These are phyloP conservation scores for Hanseniaspora thailandica DNA, from an alignment of 805 yeast species.

Conservation along the genomic window DNA sequence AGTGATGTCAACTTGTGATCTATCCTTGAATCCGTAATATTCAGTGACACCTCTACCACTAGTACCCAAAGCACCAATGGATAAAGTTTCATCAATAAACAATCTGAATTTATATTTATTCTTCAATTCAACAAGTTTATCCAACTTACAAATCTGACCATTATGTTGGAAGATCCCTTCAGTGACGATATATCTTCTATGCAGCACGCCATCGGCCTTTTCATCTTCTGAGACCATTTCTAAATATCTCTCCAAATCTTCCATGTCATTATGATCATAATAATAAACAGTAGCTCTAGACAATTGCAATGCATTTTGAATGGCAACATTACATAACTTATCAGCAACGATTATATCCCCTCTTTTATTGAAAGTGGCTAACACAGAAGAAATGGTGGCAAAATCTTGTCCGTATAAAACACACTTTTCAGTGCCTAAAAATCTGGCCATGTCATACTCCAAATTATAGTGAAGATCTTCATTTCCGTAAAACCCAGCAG, in stretches of 20 bases:
- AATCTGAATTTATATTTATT: slow-evolving; percentile 73
- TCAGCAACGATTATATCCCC: slow-evolving; percentile 90
- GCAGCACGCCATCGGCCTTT: slow-evolving; percentile 51
- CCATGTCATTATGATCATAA: slow-evolving; percentile 80
- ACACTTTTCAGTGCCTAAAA: slow-evolving; percentile 64
- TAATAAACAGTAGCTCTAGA: slow-evolving; percentile 68
- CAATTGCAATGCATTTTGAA: slow-evolving; percentile 79
- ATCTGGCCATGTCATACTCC: slow-evolving; percentile 63
- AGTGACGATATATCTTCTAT: slow-evolving; percentile 80
- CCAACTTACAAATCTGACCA: slow-evolving; percentile 70
- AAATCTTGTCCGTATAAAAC: slow-evolving; percentile 90
- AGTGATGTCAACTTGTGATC: slow-evolving; percentile 63
- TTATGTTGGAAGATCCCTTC: slow-evolving; percentile 76
- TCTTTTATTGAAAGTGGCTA: slow-evolving; percentile 88
- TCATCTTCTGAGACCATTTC: slow-evolving; percentile 48
- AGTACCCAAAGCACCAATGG: slow-evolving; percentile 75
- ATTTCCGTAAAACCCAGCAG: slow-evolving; percentile 93
- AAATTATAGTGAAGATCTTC: slow-evolving; percentile 79
- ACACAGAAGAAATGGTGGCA: slow-evolving; percentile 71
- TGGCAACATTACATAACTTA: slow-evolving; percentile 55
- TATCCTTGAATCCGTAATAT: slow-evolving; percentile 52
- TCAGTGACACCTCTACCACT: slow-evolving; percentile 82
- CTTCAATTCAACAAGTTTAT: slow-evolving; percentile 59
- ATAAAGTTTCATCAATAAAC: slow-evolving; percentile 74
- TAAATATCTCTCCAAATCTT: slow-evolving; percentile 61